These are phyloP conservation scores for Setaria italica DNA, from an alignment of 202 grass and related monocot species.

Conservation along the genomic window DNA sequence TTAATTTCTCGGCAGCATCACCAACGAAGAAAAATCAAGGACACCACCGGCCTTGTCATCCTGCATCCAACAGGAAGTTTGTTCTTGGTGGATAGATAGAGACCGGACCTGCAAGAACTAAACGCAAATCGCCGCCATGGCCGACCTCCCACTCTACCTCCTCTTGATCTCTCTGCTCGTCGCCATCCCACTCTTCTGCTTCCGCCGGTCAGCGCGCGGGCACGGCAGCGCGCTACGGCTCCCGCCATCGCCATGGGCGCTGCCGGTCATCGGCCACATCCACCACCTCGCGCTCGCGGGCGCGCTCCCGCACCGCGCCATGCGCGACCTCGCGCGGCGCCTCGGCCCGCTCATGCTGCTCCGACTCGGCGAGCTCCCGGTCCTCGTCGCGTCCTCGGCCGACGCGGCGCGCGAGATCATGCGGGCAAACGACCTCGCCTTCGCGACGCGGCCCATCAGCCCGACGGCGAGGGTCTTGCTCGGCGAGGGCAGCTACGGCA, in stretches of 20 bases:
- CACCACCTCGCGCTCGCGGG: slow-evolving; percentile 7
- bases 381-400: neutral
- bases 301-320: slow-evolving; percentile 14
- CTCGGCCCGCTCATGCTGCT: slow-evolving; percentile 23
- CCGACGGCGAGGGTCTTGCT: neutral
- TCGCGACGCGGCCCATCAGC: neutral
- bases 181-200: neutral
- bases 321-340: neutral
- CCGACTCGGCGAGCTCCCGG: neutral
- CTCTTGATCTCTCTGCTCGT: neutral
- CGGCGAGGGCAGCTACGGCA: neutral
- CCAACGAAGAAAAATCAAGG: neutral
- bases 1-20: neutral
- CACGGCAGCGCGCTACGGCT: neutral
- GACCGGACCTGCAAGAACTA: neutral
- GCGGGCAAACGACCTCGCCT: slow-evolving; percentile 22
- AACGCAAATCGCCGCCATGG: neutral
- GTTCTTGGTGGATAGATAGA: neutral
- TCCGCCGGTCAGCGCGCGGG: neutral
- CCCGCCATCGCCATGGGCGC: slow-evolving; percentile 23
- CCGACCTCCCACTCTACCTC: neutral
- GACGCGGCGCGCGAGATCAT: neutral
- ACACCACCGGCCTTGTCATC: too few relatives aligned
- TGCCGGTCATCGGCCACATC: slow-evolving; percentile 17
- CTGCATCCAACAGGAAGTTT: neutral